These are phyloP conservation scores for Heliosperma pusillum DNA, from an alignment of 148 eudicot species.

Conservation along the genomic window DNA sequence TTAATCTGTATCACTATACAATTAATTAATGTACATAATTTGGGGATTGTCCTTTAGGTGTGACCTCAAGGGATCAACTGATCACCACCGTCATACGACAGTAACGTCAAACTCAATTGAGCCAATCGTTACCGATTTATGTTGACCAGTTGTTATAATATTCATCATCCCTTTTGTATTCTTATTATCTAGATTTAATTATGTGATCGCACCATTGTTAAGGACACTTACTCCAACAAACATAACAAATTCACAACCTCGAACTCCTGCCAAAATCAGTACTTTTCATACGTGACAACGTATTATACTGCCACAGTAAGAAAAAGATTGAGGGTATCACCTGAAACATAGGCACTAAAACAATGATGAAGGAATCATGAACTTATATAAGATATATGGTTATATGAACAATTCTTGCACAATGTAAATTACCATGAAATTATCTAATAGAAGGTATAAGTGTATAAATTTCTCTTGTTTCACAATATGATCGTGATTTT, in stretches of 20 bases:
- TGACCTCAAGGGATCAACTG: too few species aligned
- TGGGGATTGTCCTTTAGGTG: too few species aligned
- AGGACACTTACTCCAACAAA: too few species aligned
- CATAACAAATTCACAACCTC: not conserved
- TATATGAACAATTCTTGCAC: not conserved
- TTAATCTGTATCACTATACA: too few species aligned
- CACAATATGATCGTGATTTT: not conserved
- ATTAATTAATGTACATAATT: too few species aligned
- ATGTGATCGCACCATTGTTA: too few species aligned
- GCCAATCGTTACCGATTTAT: too few species aligned
- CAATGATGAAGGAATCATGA: not conserved
- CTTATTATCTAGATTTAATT: too few species aligned
- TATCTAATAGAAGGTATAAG: not conserved
- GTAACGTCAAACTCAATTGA: too few species aligned
- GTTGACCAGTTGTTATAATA: too few species aligned
- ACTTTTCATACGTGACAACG: not conserved
- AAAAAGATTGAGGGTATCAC: not conserved
- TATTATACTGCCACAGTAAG: slow-evolving; percentile 1
- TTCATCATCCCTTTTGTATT: too few species aligned
- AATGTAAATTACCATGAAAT: not conserved
- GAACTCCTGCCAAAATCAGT: not conserved
- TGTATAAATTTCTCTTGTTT: not conserved
- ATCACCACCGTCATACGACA: too few species aligned
- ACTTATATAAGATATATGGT: not conserved
- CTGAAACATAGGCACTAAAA: not conserved